Percentiles rank a stretch among this genome's conserved stretches.
These are phyloP conservation scores for Trichoderma gamsii DNA, from an alignment of 495 filamentous ascomycete species.

Conservation along the genomic window DNA sequence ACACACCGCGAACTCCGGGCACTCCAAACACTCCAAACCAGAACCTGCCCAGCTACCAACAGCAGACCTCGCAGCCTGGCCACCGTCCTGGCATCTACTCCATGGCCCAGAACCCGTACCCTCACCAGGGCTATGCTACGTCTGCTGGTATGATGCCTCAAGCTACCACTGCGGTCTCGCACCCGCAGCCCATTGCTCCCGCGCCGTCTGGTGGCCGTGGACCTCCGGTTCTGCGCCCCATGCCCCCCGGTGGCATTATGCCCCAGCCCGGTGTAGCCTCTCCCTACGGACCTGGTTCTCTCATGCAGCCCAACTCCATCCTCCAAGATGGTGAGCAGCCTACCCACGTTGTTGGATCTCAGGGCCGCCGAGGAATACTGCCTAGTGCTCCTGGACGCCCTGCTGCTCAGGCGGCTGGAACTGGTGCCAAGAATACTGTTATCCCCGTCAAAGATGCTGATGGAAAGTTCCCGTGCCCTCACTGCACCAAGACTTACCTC, in stretches of 20 bases:
- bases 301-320: constrained; percentile 33
- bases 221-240: constrained; percentile 50
- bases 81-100: constrained; percentile 39
- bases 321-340: constrained; percentile 53
- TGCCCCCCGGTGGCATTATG: constrained; percentile 58
- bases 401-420: constrained; percentile 51
- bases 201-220: constrained; percentile 55
- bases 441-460: constrained; percentile 91
- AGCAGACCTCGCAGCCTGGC: constrained; percentile 31
- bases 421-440: constrained; percentile 67
- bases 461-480: constrained; percentile 93
- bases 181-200: constrained; percentile 67
- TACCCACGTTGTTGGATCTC: constrained; percentile 86
- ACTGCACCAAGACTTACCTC: constrained; percentile 95
- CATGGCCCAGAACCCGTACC: constrained; percentile 41
- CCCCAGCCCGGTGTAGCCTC: constrained; percentile 40
- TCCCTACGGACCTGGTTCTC: constrained; percentile 44
- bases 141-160: constrained; percentile 61
- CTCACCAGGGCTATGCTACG: constrained; percentile 50
- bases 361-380: constrained; percentile 80
- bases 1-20: constrained; percentile 56
- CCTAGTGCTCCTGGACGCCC: constrained; percentile 84
- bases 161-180: constrained; percentile 56
- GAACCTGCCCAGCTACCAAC: constrained; percentile 55
- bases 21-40: constrained; percentile 53